Percentiles rank a stretch among this genome's conserved stretches.
Conservation (phyloP, 768 basidiomycete species). For the Cystofilobasidium macerans region DNA sequence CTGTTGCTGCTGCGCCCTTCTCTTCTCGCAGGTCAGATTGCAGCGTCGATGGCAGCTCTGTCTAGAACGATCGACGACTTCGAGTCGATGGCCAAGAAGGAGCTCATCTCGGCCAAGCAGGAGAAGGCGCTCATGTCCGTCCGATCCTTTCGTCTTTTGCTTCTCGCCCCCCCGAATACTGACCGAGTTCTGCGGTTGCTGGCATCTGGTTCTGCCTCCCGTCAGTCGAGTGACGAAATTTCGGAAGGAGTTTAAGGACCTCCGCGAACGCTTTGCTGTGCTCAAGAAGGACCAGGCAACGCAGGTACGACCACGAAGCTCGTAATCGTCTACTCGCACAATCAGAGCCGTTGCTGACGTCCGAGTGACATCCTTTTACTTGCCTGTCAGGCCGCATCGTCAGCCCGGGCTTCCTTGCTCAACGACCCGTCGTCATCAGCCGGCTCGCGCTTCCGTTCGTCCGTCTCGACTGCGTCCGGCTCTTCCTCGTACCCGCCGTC, state of each 20-base stretch:
- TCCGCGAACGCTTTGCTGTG: constrained; percentile 69
- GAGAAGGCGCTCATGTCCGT: constrained; percentile 63
- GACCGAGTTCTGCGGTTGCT: background rate
- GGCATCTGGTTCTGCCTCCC: background rate
- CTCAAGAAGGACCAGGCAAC: constrained; percentile 45
- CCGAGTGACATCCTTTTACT: constrained; percentile 41
- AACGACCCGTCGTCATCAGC: constrained; percentile 50
- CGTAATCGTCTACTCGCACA: no score
- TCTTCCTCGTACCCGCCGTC: constrained; percentile 29
- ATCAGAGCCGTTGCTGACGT: no score
- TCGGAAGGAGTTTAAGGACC: constrained; percentile 68
- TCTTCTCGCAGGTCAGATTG: constrained; percentile 71
- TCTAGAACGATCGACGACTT: constrained; percentile 92
- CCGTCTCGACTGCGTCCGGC: constrained; percentile 17
- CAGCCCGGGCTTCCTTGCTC: constrained; percentile 57
- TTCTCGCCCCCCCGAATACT: no score
- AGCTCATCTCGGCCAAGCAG: constrained; percentile 90
- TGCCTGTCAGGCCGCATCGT: constrained; percentile 47
- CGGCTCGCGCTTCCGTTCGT: constrained; percentile 40
- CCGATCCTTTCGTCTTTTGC: constrained; percentile 45
- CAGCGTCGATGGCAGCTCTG: constrained; percentile 90
- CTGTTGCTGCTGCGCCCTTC: no score
- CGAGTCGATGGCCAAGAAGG: constrained; percentile 88
- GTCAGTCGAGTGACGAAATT: constrained; percentile 84
- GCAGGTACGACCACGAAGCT: no score